These are phyloP conservation scores for Cystobasidiaceae sp. DNA, from an alignment of 1,284 basidiomycete genomes.

Conservation along the genomic window DNA sequence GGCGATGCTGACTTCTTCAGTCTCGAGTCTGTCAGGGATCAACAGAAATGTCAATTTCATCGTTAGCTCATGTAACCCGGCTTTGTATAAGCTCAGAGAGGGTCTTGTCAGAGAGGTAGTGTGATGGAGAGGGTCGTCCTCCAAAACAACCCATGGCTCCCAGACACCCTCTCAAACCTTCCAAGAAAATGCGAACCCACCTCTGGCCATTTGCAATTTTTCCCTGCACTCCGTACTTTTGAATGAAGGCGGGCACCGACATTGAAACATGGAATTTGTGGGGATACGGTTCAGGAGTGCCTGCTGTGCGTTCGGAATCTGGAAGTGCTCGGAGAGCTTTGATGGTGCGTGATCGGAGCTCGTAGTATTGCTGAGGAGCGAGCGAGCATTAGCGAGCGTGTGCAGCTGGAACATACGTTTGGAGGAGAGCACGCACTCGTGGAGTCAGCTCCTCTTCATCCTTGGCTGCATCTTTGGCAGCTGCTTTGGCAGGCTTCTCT, in stretches of 20 bases:
- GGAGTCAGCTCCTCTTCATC: constrained; percentile 74
- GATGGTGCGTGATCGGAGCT: constrained; percentile 83
- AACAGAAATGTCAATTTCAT: too few relatives aligned
- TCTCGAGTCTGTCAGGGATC: constrained; percentile 40
- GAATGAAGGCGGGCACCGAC: constrained; percentile 75
- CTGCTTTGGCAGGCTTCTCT: constrained; percentile 48
- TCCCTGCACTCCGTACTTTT: constrained; percentile 67
- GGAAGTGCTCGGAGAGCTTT: constrained; percentile 77
- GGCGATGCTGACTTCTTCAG: constrained; percentile 58
- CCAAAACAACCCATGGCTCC: too few relatives aligned
- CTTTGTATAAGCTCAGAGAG: too few relatives aligned
- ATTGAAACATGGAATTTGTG: constrained; percentile 94
- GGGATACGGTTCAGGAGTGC: constrained; percentile 83
- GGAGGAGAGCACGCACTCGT: constrained; percentile 56
- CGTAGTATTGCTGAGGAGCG: constrained; percentile 88
- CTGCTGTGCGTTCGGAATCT: constrained; percentile 46
- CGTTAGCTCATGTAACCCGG: too few relatives aligned
- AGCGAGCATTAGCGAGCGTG: too few relatives aligned
- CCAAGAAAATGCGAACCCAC: constrained; percentile 52
- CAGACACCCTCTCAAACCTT: too few relatives aligned
- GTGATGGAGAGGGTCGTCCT: too few relatives aligned
- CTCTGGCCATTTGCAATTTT: constrained; percentile 55
- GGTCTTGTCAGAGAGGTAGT: too few relatives aligned
- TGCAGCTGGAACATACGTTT: not conserved
- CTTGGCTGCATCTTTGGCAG: constrained; percentile 45